These are phyloP conservation scores for Dothideomycetes sp. DNA, from an alignment of 2,329 filamentous ascomycete species.

Conservation along the genomic window DNA sequence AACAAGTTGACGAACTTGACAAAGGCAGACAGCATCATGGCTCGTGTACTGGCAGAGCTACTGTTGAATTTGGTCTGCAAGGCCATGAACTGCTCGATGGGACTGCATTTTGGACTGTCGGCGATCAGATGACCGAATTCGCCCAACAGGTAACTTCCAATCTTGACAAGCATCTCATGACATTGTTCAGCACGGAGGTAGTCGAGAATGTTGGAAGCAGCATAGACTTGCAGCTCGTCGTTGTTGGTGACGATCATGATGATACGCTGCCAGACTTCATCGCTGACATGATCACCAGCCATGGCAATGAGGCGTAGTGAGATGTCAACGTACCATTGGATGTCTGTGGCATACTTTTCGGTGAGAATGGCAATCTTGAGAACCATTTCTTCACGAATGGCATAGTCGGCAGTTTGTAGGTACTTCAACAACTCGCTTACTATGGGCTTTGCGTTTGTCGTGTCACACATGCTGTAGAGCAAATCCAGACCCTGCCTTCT, in stretches of 20 bases:
- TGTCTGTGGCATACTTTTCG: conserved; percentile 95
- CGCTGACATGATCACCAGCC: conserved; percentile 96
- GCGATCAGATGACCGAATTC: conserved; percentile 97
- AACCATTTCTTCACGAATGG: conserved; percentile 98
- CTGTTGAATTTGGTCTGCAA: conserved; percentile 82
- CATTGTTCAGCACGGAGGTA: conserved; percentile 90
- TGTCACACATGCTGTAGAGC: conserved; percentile 98
- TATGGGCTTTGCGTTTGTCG: conserved; percentile 85
- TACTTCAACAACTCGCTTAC: conserved; percentile 91
- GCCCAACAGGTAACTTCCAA: conserved; percentile 88
- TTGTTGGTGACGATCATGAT: conserved; percentile 99
- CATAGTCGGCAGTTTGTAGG: conserved; percentile 92
- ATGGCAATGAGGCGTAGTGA: conserved; percentile 88
- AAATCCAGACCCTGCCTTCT: conserved; percentile 90
- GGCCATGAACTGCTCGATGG: conserved; percentile 93
- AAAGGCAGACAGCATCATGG: conserved; percentile 90
- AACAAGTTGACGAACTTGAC: conserved; percentile 98
- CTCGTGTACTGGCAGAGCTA: conserved; percentile 80
- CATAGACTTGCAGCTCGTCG: conserved; percentile 94
- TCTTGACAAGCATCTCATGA: conserved; percentile 96
- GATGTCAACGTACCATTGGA: conserved; percentile 99
- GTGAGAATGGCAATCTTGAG: conserved; percentile 97
- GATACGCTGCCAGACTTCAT: conserved; percentile 97
- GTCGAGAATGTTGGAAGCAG: conserved; percentile 82
- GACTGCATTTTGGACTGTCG: conserved; percentile 82